Base-by-base conservation (phyloP, 495 filamentous ascomycete species). In the Parmelia sp. region DNA sequence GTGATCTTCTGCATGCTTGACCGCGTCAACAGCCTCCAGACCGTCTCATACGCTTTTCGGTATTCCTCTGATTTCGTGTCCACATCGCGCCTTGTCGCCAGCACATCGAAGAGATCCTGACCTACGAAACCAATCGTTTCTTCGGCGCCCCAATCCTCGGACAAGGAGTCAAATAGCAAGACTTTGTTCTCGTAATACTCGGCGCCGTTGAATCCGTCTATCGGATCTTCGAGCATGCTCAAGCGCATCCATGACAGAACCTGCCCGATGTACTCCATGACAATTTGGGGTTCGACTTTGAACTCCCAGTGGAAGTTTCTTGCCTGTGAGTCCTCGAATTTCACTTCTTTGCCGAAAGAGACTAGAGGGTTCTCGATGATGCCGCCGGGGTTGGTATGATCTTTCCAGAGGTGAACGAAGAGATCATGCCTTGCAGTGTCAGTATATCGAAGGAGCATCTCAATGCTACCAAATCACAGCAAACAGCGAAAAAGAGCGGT, bases 181-280 rank as follows among this genome's bases (percentile, higher is more conserved):
- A 58, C n/a, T 39, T 58, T 58, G 29, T 37, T 19, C 56, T n/a
- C 37, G 33, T 37, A 58, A 33, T 58, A 58, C 21, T 36, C 56
- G 3, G 56, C 10, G 21, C 56, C 56, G 56, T 37, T 27, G 35
- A 36, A 58, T 3, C 56, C 56, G 27, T 25, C 25, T 19, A 5
- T 58, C 11, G 56, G 56, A 2, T 58, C 56, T 5, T 37, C 56
- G n/a, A 58, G 35, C 35, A 37, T 36, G 56, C 33, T 27, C 21
- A 58, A 39, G 0, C 56, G 56, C 56, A 15, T 10, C 33, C 33
- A 40, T 5, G 33, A 17, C 33, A 58, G n/a, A 37, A 58, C 36
- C 36, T 58, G 56, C 31, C 31, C 56, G 33, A 58, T 39, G 56
- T 58, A 58, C 12, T 58, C 56, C 33, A 58, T 39, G 12, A 51